Conservation (phyloP, 495 filamentous ascomycete genomes). For the Podospora didyma region DNA sequence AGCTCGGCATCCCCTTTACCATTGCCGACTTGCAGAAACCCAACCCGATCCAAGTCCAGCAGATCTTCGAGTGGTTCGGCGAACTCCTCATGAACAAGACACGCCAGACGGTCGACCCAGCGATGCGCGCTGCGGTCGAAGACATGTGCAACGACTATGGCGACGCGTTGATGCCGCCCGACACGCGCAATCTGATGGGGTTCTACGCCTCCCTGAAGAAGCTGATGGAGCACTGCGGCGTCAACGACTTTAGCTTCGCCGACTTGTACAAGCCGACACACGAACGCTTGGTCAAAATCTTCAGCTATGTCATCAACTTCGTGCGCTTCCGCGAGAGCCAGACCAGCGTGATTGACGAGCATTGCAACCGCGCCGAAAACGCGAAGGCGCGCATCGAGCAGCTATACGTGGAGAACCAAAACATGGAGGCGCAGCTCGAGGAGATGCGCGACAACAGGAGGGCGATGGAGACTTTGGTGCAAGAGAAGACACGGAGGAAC, state of each 20-base stretch:
- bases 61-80: constrained; percentile 96
- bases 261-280: constrained; percentile 87
- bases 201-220: constrained; percentile 78
- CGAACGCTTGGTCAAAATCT: constrained; percentile 81
- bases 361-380: constrained; percentile 83
- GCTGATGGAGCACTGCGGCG: constrained; percentile 80
- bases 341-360: constrained; percentile 77
- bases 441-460: constrained; percentile 75
- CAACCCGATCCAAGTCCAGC: constrained; percentile 87
- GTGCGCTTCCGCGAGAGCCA: constrained; percentile 93
- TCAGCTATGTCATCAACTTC: constrained; percentile 97
- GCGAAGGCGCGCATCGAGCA: constrained; percentile 82
- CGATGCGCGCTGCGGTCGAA: constrained; percentile 85
- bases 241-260: constrained; percentile 87
- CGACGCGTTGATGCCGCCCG: constrained; percentile 74
- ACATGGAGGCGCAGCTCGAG: constrained; percentile 72
- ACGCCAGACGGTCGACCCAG: constrained; percentile 85
- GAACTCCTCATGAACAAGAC: constrained; percentile 89
- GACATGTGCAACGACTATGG: constrained; percentile 70
- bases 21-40: constrained; percentile 90
- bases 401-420: constrained; percentile 80
- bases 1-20: constrained; percentile 86
- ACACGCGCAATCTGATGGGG: constrained; percentile 88
- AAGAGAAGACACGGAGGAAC: constrained; percentile 77
- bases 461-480: constrained; percentile 71